A percentile compares a stretch with the other conserved stretches of the same genome.
These are phyloP conservation scores for Immersiporthe knoxdaviesiana DNA, from an alignment of 2,329 filamentous ascomycete genomes.

Conservation along the genomic window DNA sequence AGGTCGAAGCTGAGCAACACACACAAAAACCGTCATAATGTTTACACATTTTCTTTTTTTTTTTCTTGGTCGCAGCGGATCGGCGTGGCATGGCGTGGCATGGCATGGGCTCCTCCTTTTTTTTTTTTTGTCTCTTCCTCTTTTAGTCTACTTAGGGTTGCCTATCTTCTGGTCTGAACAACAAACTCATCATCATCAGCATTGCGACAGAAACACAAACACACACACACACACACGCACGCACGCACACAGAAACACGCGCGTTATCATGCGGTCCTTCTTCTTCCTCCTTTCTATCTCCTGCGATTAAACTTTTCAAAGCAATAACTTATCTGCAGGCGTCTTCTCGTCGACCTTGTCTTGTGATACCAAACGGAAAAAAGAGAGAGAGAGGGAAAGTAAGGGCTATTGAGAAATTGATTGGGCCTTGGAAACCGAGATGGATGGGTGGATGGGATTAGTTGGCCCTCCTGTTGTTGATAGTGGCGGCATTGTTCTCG, in stretches of 20 bases:
- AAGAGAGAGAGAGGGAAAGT: background rate
- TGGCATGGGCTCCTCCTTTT: conserved; percentile 5
- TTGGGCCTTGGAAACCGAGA: background rate
- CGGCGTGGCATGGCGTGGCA: conserved; percentile 20
- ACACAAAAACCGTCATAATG: conserved; percentile 26
- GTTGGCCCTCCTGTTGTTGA: background rate
- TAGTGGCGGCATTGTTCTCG: background rate
- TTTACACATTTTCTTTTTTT: too few species aligned
- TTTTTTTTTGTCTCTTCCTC: background rate
- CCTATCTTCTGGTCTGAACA: conserved; percentile 11
- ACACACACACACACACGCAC: conserved; percentile 15
- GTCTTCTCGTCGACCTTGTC: conserved; percentile 18
- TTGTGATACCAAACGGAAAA: conserved; percentile 19
- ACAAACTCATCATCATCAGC: conserved; percentile 23
- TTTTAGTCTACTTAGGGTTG: conserved; percentile 11
- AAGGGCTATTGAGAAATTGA: background rate
- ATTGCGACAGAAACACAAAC: conserved; percentile 21
- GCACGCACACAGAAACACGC: conserved; percentile 17
- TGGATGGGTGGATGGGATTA: background rate
- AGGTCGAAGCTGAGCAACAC: conserved; percentile 4
- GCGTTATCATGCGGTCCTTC: conserved; percentile 10
- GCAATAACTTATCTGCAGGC: conserved; percentile 14
- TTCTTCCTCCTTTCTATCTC: background rate
- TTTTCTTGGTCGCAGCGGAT: conserved; percentile 1
- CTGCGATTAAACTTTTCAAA: background rate